Conservation (phyloP, 768 basidiomycete genomes). For the Phanerochaete carnosa region DNA sequence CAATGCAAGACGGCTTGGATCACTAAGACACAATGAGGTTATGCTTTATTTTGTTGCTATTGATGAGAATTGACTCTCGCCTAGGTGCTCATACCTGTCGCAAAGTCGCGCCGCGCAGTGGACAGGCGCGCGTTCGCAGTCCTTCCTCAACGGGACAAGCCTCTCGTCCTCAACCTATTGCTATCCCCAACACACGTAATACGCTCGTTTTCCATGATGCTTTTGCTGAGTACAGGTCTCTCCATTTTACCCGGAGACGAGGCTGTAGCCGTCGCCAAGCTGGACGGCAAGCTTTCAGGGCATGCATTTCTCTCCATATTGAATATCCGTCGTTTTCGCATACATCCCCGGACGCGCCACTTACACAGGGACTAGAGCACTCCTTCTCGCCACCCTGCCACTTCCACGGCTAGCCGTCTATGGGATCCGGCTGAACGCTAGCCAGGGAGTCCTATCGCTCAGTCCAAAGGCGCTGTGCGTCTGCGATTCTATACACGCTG, state of each 20-base stretch:
- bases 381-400: neutral
- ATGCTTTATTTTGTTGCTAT: neutral
- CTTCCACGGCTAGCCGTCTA: neutral
- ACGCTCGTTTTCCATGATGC: neutral
- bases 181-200: constrained; percentile 4
- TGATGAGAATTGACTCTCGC: neutral
- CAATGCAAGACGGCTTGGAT: neutral
- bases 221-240: neutral
- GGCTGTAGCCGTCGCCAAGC: neutral
- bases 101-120: neutral
- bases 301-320: neutral
- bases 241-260: neutral
- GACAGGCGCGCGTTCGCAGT: constrained; percentile 1
- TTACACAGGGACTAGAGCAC: neutral
- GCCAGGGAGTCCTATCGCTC: neutral
- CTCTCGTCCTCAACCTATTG: neutral
- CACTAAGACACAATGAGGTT: too few relatives aligned
- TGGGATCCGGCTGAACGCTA: neutral
- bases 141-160: constrained; percentile 8
- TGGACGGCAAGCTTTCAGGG: neutral
- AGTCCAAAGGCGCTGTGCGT: neutral
- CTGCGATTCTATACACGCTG: neutral
- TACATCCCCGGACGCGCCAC: neutral
- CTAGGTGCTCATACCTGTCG: neutral
- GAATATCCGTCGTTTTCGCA: neutral